phyloP scores from a whole-genome alignment of 192 early-diverging fungal genomes.

The Chytriomyces confervae region DNA sequence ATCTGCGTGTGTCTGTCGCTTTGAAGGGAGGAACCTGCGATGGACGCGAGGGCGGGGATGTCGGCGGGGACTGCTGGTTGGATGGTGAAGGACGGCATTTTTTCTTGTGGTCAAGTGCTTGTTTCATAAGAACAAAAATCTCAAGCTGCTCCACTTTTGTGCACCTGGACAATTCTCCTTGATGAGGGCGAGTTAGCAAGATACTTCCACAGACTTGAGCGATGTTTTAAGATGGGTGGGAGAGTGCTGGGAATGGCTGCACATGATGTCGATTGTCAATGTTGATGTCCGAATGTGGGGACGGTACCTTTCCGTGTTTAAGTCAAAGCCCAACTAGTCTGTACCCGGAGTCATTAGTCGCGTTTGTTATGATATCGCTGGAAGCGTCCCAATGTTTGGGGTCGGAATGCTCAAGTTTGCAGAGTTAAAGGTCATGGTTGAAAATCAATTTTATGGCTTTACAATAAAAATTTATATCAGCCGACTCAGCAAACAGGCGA shows the following conservation, averaged over 20 bases:
- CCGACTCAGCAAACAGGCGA: not conserved
- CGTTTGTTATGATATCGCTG: not conserved
- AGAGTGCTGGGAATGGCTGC: slow-evolving; percentile 34
- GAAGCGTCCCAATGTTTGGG: slow-evolving; percentile 10
- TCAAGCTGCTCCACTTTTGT: no score
- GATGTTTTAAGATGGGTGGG: slow-evolving; percentile 12
- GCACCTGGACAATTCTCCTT: not conserved
- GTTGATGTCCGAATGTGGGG: slow-evolving; percentile 40
- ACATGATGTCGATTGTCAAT: slow-evolving; percentile 45
- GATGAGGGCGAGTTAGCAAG: not conserved
- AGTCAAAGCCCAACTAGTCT: slow-evolving; percentile 4
- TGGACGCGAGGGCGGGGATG: no score
- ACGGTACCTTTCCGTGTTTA: slow-evolving; percentile 29
- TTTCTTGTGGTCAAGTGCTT: no score
- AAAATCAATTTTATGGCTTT: slow-evolving; percentile 37
- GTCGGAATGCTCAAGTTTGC: no score
- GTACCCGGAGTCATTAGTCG: not conserved
- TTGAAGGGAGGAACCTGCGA: no score
- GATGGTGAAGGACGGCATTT: no score
- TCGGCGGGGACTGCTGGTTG: no score
- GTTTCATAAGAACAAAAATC: no score
- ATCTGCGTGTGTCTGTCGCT: no score
- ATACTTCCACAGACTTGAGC: slow-evolving; percentile 27
- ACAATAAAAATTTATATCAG: slow-evolving; percentile 10
- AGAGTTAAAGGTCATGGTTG: slow-evolving; percentile 28